Base-by-base conservation (phyloP, 495 filamentous ascomycete species). In the Trichoderma orchidacearum region DNA sequence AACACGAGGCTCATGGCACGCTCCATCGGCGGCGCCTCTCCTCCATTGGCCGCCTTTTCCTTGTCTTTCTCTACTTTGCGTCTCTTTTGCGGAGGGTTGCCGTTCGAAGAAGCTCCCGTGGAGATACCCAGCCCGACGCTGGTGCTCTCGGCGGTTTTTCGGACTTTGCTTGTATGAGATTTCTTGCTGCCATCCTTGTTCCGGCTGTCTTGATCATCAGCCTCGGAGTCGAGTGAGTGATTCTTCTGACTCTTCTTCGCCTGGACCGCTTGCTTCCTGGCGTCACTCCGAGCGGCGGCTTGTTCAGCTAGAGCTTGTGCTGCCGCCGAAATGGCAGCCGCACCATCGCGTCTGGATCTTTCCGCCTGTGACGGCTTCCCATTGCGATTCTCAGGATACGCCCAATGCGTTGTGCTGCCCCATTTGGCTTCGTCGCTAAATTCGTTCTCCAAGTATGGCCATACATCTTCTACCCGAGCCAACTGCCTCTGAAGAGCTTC, bases 341-440 rank as follows among this genome's bases (percentile, higher is more conserved):
- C 85, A 25, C 82, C 86, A 59, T 95, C 90, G 51, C 92, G 80
- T 51, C 88, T 80, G 21, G 84, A 82, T 21, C 85, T 77, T 62
- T 91, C 87, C 4, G 80, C 81, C 30, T 79, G 74, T 50, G 73
- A 68, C 12, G 78, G 70, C 59, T 82, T 77, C 62, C 85, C 85
- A 21, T 80, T 72, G 62, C 83, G 80, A 55, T 94, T 92, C 60
- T 96, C 91, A 8, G 82, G 82, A 70, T 96, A 97, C 54, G 93
- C 93, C 93, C 93, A 99, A 66, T 99, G 93, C 53, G 81, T 88
- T 53, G 84, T 78, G 67, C 89, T 97, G 29, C 93, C 93, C 65
- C 88, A 82, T 64, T 94, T 85, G 54, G 94, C 89, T 66, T 96
- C 87, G 32, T 95, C 90, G 72, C 90, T 96, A 66, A 97, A 86